These are phyloP conservation scores for Wallacemonas rigidus DNA, from an alignment of 208 protist species.

Conservation along the genomic window DNA sequence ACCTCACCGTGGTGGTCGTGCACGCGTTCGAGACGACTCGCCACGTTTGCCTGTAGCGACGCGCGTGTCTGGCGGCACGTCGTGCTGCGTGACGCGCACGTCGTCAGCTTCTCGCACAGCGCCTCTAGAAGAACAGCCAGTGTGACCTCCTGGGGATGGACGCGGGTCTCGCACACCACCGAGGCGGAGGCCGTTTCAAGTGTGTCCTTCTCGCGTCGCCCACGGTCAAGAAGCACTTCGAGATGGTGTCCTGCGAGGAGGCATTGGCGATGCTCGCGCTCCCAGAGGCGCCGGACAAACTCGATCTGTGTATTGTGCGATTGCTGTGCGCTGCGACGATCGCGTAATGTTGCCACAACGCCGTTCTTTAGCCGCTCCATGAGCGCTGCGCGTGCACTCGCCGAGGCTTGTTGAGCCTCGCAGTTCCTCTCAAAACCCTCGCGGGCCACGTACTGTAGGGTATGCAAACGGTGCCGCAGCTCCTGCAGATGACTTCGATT, in stretches of 20 bases:
- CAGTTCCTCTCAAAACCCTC: conserved; percentile 23
- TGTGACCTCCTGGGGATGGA: conserved; percentile 33
- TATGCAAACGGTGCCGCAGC: conserved; percentile 29
- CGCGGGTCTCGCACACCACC: conserved; percentile 32
- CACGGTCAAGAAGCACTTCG: conserved; percentile 17
- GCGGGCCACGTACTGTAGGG: conserved; percentile 27
- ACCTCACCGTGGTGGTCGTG: conserved; percentile 12
- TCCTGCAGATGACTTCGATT: conserved; percentile 47
- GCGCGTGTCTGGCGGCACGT: conserved; percentile 22
- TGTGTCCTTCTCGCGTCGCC: background rate
- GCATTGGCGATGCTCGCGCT: conserved; percentile 56
- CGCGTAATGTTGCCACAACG: conserved; percentile 40
- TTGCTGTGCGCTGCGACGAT: conserved; percentile 46
- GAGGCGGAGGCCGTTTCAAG: background rate
- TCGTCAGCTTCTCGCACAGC: conserved; percentile 29
- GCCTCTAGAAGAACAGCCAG: conserved; percentile 39
- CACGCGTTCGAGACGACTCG: conserved; percentile 20
- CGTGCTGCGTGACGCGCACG: background rate
- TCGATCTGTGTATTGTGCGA: conserved; percentile 50
- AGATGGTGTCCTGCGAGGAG: conserved; percentile 43
- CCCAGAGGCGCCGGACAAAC: conserved; percentile 48
- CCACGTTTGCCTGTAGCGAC: conserved; percentile 16
- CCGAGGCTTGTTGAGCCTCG: conserved; percentile 24
- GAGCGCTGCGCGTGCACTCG: conserved; percentile 31
- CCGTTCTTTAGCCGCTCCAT: conserved; percentile 24